Base-by-base conservation (phyloP, 306 rosid species). In the Fragaria vesca region DNA sequence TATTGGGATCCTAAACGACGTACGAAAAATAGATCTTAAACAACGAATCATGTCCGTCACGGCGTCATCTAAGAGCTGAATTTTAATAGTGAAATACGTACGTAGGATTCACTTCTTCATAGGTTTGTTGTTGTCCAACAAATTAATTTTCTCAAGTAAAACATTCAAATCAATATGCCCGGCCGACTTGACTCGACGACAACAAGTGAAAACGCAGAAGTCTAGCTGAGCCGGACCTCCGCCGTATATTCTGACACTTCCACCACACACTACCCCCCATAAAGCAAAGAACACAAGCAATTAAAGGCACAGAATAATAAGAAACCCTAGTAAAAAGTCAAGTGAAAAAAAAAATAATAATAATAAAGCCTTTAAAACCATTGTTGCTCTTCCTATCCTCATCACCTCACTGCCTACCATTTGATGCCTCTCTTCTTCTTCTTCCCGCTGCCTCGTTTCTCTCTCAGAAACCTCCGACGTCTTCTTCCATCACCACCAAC, bases 361-460 rank as follows among this genome's bases (percentile, higher is more conserved):
- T 24, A 4, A 26, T 26, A 30, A 12, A 13, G 21, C 69, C 69
- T 32, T 65, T 17, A 32, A 65, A 65, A 65, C 17, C 69, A 45
- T 5, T 17, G 6, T 45, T 6, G 16, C 26, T 12, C 11, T n/a
- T 3, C 21, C 66, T 24, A 54, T 26, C 66, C 43, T 32, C 69
- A 63, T 12, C 69, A 32, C 69, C 2, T 45, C 1, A 0, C 13
- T 45, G 1, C 18, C 21, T 7, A 16, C 21, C 45, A 65, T 65
- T 65, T 65, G 69, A 65, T 65, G 69, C 69, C 45, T 32, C 69
- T 32, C 45, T 16, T 32, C 45, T 63, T 32, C 40, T 63, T 20
- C 80, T 81, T 85, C 88, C 28, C 8, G 21, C 81, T 85, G 85
- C 89, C 88, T 72, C 76, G 62, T 69, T 34, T 70, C 73, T 12